Conservation (phyloP, 164 flowering plant genomes). For the Chloranthus sessilifolius region DNA sequence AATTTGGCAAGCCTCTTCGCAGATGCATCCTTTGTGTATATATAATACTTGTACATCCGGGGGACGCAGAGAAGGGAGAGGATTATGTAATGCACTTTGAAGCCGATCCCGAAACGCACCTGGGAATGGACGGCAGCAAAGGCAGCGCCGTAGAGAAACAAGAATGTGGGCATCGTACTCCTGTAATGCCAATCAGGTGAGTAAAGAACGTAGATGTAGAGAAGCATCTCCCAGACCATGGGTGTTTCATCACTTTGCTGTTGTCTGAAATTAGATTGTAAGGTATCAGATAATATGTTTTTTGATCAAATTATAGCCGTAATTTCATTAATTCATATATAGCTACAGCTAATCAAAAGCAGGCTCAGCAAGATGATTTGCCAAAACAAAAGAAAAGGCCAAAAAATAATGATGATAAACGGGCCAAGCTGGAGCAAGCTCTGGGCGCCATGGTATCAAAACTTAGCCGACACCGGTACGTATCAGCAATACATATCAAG, state of each 20-base stretch:
- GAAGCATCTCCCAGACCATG: slow-evolving; percentile 86
- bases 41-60: slow-evolving; percentile 83
- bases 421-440: too few species aligned
- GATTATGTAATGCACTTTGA: slow-evolving; percentile 59
- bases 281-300: not conserved
- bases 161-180: slow-evolving; percentile 81
- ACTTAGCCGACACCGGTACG: too few species aligned
- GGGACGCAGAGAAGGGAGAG: slow-evolving; percentile 75
- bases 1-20: slow-evolving; percentile 69
- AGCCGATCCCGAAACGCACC: slow-evolving; percentile 49
- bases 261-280: slow-evolving; percentile 23
- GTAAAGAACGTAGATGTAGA: slow-evolving; percentile 70
- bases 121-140: slow-evolving; percentile 59
- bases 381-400: too few species aligned
- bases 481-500: too few species aligned
- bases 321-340: too few species aligned
- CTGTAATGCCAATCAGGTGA: slow-evolving; percentile 92
- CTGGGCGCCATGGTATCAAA: too few species aligned
- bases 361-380: too few species aligned
- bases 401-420: too few species aligned
- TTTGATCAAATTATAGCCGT: too few species aligned
- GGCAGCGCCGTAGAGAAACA: slow-evolving; percentile 62
- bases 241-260: slow-evolving; percentile 60
- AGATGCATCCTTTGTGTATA: slow-evolving; percentile 42
- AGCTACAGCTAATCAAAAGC: too few species aligned